phyloP scores from a whole-genome alignment of 495 filamentous ascomycete species.

The Penicillium samsonianum region DNA sequence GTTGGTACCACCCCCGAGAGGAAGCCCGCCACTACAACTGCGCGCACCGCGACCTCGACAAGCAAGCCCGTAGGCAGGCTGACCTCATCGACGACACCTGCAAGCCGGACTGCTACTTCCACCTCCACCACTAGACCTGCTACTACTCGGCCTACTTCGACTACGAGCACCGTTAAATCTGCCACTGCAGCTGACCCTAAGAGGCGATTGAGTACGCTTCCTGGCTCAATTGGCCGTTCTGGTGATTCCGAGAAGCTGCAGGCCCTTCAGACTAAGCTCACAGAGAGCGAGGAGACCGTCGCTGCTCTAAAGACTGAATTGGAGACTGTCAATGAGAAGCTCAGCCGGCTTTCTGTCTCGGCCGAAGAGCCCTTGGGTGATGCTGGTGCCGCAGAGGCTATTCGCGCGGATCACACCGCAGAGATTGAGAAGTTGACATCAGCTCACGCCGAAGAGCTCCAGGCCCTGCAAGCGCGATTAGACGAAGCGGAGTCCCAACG shows the following conservation, averaged over 20 bases:
- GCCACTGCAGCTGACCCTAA: slow-evolving; percentile 27
- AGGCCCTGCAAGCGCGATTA: slow-evolving; percentile 39
- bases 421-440: slow-evolving; percentile 41
- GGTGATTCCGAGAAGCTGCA: slow-evolving; percentile 43
- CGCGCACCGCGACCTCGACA: slow-evolving; percentile 35
- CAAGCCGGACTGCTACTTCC: slow-evolving; percentile 31
- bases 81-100: slow-evolving; percentile 30
- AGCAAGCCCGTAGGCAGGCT: slow-evolving; percentile 34
- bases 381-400: slow-evolving; percentile 30
- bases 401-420: slow-evolving; percentile 40
- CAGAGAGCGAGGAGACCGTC: slow-evolving; percentile 46
- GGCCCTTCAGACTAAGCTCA: slow-evolving; percentile 42
- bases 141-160: slow-evolving; percentile 27
- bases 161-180: slow-evolving; percentile 27
- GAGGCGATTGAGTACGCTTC: slow-evolving; percentile 40
- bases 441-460: slow-evolving; percentile 40
- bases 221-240: slow-evolving; percentile 28
- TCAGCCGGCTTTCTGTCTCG: slow-evolving; percentile 36
- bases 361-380: slow-evolving; percentile 31
- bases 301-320: slow-evolving; percentile 42
- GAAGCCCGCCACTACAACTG: slow-evolving; percentile 31
- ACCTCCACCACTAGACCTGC: slow-evolving; percentile 25
- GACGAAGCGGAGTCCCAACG: slow-evolving; percentile 43
- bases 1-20: slow-evolving; percentile 37
- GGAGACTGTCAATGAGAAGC: slow-evolving; percentile 42